Conservation (phyloP, 2,329 filamentous ascomycete genomes). For the Cryphonectria radicalis region DNA sequence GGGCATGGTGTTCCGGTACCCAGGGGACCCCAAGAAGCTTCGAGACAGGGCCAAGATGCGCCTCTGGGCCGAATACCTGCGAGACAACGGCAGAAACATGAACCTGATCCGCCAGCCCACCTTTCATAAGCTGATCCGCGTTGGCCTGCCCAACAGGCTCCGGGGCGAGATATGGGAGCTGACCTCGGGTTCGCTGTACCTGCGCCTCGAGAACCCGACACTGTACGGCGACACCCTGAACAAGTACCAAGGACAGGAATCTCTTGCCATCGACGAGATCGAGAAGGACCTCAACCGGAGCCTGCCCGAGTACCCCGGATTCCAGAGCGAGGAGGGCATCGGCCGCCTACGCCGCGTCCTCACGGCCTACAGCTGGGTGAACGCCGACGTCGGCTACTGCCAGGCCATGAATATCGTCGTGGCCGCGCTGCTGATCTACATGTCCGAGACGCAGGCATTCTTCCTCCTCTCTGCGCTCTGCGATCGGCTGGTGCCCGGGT, state of each 20-base stretch:
- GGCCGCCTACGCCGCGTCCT: conserved; percentile 85
- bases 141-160: conserved; percentile 90
- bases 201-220: conserved; percentile 83
- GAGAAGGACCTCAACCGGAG: conserved; percentile 98
- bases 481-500: conserved; percentile 90
- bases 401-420: conserved; percentile 99
- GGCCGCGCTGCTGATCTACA: conserved; percentile 96
- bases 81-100: conserved; percentile 91
- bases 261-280: conserved; percentile 96
- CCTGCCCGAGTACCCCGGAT: conserved; percentile 94
- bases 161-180: conserved; percentile 96
- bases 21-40: conserved; percentile 91
- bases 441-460: conserved; percentile 95
- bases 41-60: conserved; percentile 97
- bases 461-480: conserved; percentile 90
- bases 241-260: conserved; percentile 84
- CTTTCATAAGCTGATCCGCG: conserved; percentile 95
- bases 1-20: conserved; percentile 91
- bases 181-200: conserved; percentile 86
- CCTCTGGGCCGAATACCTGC: conserved; percentile 93
- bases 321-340: conserved; percentile 95
- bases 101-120: conserved; percentile 94
- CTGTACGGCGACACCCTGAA: conserved; percentile 82
- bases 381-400: conserved; percentile 95
- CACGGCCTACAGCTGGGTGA: conserved; percentile 97